Percentiles rank a stretch among this genome's conserved stretches.
Conservation (phyloP, 139 green algal species). For the Picochlorum sp. region DNA sequence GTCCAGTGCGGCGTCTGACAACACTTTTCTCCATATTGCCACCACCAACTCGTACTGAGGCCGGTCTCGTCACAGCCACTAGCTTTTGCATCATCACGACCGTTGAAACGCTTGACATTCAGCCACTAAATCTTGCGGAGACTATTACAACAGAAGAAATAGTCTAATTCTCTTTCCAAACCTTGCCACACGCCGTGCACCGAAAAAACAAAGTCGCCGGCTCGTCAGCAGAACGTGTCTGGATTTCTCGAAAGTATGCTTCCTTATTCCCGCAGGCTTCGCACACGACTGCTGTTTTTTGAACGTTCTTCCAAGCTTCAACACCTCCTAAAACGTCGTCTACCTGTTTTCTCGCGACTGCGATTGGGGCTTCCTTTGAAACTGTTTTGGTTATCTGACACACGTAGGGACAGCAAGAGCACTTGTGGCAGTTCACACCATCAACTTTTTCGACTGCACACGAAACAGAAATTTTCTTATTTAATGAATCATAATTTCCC, state of each 20-base stretch:
- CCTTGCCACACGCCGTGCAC: constrained; percentile 61
- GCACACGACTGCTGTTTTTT: constrained; percentile 69
- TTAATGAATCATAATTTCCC: not conserved
- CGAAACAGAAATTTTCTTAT: not conserved
- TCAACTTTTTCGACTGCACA: constrained; percentile 51
- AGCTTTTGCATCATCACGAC: not conserved
- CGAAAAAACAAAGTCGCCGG: constrained; percentile 86
- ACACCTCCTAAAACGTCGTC: constrained; percentile 84
- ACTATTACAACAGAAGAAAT: not conserved
- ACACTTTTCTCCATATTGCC: too few relatives aligned
- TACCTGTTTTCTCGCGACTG: constrained; percentile 62
- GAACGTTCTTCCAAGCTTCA: constrained; percentile 81
- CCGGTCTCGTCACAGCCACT: not conserved
- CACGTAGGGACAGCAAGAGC: constrained; percentile 71
- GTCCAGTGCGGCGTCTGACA: too few relatives aligned
- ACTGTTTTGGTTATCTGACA: constrained; percentile 71
- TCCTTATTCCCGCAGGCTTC: constrained; percentile 60
- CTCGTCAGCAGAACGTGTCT: constrained; percentile 88
- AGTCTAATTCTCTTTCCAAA: constrained; percentile 53
- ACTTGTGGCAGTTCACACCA: constrained; percentile 59
- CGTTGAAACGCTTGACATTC: not conserved
- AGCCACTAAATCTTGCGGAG: not conserved
- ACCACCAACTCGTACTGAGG: not conserved
- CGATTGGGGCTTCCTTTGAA: constrained; percentile 36
- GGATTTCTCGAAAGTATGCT: constrained; percentile 89